Evolutionary conservation across 345 rosid species (phyloP), one percentile per base, ranked within the genome.

Genomic region (Reutealis trisperma): DNA sequence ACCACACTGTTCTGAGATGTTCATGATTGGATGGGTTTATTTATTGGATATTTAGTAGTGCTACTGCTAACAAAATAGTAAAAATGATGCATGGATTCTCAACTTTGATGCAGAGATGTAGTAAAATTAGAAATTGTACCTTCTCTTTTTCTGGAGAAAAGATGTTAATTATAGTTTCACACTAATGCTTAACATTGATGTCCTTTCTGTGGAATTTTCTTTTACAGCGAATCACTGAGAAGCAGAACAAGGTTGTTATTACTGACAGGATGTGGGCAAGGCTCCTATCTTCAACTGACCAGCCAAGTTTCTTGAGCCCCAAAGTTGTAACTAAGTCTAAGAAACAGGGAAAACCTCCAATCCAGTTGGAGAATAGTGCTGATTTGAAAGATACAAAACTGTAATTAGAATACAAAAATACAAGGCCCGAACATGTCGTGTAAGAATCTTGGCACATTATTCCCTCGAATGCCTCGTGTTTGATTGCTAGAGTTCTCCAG

Each of bases 201-300:
- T 15, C 54, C 9, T 59, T 37, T 5, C 14, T 70, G 19, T 49
- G 34, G 21, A 42, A 54, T 30, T 71, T 57, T 49, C 21, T 21
- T 13, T 25, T 78, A 75, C 88, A 90, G 94, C 85, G 87, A 14
- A 79, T 88, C 37, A 92, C 82, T 9, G 96, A 91, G 88, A 84
- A 62, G 71, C 92, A 85, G 84, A 80, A 85, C 88, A 75, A 86
- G 78, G 93, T 90, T 22, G 90, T 90, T 67, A 92, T 92, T 73
- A 89, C 92, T 7, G 92, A 92, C 80, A 86, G 94, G 74, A 90
- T 90, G 92, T 92, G 97, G 97, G 97, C 97, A 16, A 83, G 97
- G 77, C 87, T 90, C 47, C 90, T 90, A 21, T 88, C 90, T 37
- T 88, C 94, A 51, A 90, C 96, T n/a, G 82, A 87, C 69, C 96